Evolutionary conservation across 2,329 filamentous ascomycete species (phyloP), one percentile per base, ranked within the genome.

Genomic region (Lachnellula subtilissima): DNA sequence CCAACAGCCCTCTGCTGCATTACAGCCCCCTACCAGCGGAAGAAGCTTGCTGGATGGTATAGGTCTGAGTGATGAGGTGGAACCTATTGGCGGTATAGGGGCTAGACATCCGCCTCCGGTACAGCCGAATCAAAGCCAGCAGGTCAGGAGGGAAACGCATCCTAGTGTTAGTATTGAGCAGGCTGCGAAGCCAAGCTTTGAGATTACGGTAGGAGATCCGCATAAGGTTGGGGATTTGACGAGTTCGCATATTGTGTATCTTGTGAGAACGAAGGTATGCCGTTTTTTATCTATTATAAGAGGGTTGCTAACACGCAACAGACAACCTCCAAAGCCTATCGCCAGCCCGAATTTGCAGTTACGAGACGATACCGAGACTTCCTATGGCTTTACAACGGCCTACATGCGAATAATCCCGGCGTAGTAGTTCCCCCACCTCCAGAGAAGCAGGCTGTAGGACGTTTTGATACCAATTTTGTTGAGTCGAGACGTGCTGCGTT

Each of bases 141-240:
- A 76, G 28, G 69, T 80, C 35, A 74, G 75, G 65, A 78, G 72
- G 71, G 79, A 74, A 68, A 82, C 70, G 63, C 84, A 77, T 68
- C 91, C 92, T 17, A 96, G 92, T 70, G 84, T 97, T 63, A 95
- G 88, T 71, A 78, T 97, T 54, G 93, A 97, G 73, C 89, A 96
- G 75, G 94, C 94, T 48, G 87, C 93, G 32, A 96, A 96, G 74
- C 94, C 94, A 5, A 88, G 78, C 43, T 99, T 97, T 73, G 78
- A 89, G 50, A 97, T 99, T 67, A 85, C 82, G 2, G 94, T 99
- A 22, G 94, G 94, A 56, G 94, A 99, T 74, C 94, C 94, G 54
- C 92, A 97, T 75, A 99, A 97, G 76, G 93, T 99, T 64, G 94
- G 94, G 57, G 94, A 97, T 73, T 74, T 97, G 71, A 97, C 94